These are phyloP conservation scores for Castanea sativa DNA, from an alignment of 306 rosid species.

Conservation along the genomic window DNA sequence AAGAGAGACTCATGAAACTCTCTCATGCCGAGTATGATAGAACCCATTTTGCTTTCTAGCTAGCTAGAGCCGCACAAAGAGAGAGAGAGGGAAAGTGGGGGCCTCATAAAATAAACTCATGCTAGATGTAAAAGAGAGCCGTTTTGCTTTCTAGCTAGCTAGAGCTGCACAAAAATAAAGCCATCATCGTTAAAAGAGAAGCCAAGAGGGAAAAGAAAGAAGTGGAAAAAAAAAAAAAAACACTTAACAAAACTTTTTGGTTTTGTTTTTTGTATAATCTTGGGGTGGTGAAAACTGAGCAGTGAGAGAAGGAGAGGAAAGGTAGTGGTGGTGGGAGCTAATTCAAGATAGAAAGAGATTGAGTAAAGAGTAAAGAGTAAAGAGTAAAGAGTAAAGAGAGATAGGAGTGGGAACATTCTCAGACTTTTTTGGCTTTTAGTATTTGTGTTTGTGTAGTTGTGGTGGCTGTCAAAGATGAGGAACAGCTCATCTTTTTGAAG, in stretches of 20 bases:
- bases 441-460: constrained; percentile 46
- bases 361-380: too few species aligned
- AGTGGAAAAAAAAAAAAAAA: not conserved
- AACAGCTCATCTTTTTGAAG: constrained; percentile 66
- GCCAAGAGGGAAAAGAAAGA: not conserved
- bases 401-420: constrained; percentile 60
- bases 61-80: not conserved
- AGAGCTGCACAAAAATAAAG: not conserved
- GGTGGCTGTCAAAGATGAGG: constrained; percentile 77
- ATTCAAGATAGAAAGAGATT: constrained; percentile 53
- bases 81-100: constrained; percentile 15
- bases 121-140: constrained; percentile 23
- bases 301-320: constrained; percentile 21
- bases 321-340: constrained; percentile 54
- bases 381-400: constrained; percentile 13
- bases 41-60: constrained; percentile 19
- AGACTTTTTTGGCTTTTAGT: constrained; percentile 64
- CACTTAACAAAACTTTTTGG: too few species aligned
- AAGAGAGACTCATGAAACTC: constrained; percentile 20
- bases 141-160: constrained; percentile 19
- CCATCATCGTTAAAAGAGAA: not conserved
- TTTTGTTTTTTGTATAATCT: not conserved
- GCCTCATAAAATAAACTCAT: constrained; percentile 15
- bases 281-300: constrained; percentile 1
- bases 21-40: constrained; percentile 24